A percentile compares a stretch with the other conserved stretches of the same genome.
phyloP scores from a whole-genome alignment of 345 rosid genomes.

The Rhizophora mangle region DNA sequence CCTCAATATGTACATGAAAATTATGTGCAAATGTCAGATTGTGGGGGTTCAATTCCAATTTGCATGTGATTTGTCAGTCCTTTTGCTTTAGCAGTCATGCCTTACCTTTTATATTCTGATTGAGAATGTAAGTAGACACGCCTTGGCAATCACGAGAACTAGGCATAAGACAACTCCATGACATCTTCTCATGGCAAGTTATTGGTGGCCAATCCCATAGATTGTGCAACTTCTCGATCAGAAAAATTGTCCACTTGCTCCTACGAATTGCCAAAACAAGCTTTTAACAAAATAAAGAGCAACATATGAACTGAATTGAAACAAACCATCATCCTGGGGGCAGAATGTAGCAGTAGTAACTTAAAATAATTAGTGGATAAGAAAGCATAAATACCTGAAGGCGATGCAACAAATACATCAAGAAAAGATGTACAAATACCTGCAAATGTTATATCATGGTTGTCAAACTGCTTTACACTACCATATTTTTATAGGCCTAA shows the following conservation, averaged over 20 bases:
- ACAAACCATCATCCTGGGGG: neutral
- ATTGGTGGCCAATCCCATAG: slow-evolving; percentile 66
- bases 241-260: slow-evolving; percentile 74
- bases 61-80: neutral
- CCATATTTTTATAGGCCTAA: neutral
- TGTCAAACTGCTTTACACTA: slow-evolving; percentile 15
- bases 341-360: neutral
- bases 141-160: slow-evolving; percentile 11
- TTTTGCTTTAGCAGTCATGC: slow-evolving; percentile 1
- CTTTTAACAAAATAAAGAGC: neutral
- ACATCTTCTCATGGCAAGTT: slow-evolving; percentile 41
- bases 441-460: slow-evolving; percentile 34
- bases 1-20: neutral
- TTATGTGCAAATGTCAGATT: neutral
- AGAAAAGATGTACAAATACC: slow-evolving; percentile 94
- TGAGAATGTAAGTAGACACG: neutral
- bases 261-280: slow-evolving; percentile 26
- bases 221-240: slow-evolving; percentile 64
- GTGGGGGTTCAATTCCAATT: neutral
- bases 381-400: slow-evolving; percentile 64
- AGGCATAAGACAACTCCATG: neutral
- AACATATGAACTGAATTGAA: neutral
- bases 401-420: slow-evolving; percentile 94
- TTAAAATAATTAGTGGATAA: neutral
- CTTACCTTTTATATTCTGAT: too few species aligned